Evolutionary conservation across 106 monocot species (phyloP).

Genomic region (Allium sativum): DNA sequence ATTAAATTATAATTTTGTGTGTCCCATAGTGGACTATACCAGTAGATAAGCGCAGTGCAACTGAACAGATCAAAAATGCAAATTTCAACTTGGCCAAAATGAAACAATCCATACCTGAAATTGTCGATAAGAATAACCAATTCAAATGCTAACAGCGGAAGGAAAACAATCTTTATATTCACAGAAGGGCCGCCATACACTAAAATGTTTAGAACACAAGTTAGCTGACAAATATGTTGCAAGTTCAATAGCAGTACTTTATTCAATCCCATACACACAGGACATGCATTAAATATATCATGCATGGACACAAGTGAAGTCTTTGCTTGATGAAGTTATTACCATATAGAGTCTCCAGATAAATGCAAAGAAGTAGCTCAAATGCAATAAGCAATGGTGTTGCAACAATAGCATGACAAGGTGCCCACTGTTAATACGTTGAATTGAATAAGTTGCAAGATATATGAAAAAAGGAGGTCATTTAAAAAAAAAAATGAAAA

Average conservation of each 20-base stretch:
- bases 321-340: conserved; percentile 8
- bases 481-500: background rate
- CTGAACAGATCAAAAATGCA: too few relatives aligned
- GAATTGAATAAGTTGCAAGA: background rate
- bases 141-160: conserved; percentile 89
- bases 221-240: background rate
- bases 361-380: conserved; percentile 90
- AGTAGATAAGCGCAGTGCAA: too few relatives aligned
- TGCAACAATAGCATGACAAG: conserved; percentile 86
- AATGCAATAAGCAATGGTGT: conserved; percentile 84
- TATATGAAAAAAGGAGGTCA: background rate
- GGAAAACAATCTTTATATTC: conserved; percentile 93
- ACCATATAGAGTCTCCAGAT: conserved; percentile 65
- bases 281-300: background rate
- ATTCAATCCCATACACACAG: background rate
- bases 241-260: background rate
- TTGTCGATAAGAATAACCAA: conserved; percentile 78
- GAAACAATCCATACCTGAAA: conserved; percentile 57
- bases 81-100: too few relatives aligned
- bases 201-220: conserved; percentile 4
- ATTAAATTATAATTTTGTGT: too few relatives aligned
- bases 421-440: conserved; percentile 65
- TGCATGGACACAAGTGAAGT: background rate
- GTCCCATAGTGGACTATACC: too few relatives aligned
- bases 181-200: conserved; percentile 29